These are phyloP conservation scores for Neohortaea acidophila DNA, from an alignment of 495 filamentous ascomycete genomes.

Conservation along the genomic window DNA sequence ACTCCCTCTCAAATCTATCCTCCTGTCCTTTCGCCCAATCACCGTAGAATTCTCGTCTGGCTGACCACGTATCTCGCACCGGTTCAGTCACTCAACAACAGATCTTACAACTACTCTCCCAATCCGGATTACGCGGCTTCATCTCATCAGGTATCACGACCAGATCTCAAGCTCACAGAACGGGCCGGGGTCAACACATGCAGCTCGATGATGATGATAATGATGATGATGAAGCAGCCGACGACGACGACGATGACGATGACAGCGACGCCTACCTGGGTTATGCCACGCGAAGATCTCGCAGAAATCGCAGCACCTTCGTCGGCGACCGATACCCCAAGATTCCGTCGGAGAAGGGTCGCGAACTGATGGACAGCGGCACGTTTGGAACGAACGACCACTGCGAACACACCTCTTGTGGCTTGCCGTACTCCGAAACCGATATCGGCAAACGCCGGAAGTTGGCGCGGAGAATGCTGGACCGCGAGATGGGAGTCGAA, in stretches of 20 bases:
- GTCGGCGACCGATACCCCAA: conserved; percentile 41
- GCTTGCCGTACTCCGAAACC: conserved; percentile 21
- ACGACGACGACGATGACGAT: conserved; percentile 32
- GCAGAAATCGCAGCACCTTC: conserved; percentile 15
- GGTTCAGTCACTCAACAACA: conserved; percentile 28
- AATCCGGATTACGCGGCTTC: conserved; percentile 27
- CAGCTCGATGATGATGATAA: conserved; percentile 29
- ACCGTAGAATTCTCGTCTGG: too few relatives aligned
- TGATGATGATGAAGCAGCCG: conserved; percentile 28
- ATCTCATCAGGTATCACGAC: conserved; percentile 26
- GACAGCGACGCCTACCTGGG: conserved; percentile 14
- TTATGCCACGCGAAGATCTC: conserved; percentile 8
- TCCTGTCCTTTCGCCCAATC: too few relatives aligned
- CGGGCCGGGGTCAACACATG: conserved; percentile 6
- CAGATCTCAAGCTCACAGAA: conserved; percentile 17
- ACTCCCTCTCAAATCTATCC: too few relatives aligned
- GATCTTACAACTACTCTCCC: conserved; percentile 29
- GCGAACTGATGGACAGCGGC: conserved; percentile 62
- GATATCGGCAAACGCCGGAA: conserved; percentile 41
- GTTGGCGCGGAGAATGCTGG: conserved; percentile 52
- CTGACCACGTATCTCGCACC: too few relatives aligned
- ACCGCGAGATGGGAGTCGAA: conserved; percentile 61
- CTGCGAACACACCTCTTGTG: conserved; percentile 22
- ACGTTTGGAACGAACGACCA: conserved; percentile 52
- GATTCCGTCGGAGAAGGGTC: conserved; percentile 62